Evolutionary conservation across 2,329 filamentous ascomycete species (phyloP).

Genomic region (Magnaporthales sp.): DNA sequence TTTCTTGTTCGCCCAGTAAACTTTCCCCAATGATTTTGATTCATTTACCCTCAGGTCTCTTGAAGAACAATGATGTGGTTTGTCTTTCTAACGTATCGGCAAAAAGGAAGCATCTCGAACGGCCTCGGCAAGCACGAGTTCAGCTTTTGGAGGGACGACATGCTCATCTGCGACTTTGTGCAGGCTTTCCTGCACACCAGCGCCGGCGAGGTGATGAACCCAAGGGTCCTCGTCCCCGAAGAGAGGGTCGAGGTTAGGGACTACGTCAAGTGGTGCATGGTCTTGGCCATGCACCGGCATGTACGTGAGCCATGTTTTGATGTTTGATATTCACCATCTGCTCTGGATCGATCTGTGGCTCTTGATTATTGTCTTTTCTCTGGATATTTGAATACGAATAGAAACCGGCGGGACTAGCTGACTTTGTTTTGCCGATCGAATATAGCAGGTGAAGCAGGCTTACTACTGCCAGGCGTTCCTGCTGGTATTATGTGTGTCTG

Average conservation of each 20-base stretch:
- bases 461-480: background rate
- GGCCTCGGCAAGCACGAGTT: background rate
- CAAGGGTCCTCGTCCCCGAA: background rate
- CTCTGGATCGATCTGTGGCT: too few species aligned
- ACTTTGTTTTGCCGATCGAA: background rate
- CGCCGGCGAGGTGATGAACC: background rate
- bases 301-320: background rate
- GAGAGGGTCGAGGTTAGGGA: background rate
- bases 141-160: background rate
- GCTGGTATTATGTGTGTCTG: background rate
- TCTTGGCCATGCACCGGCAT: background rate
- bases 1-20: background rate
- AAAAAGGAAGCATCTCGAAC: background rate
- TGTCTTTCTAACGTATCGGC: background rate
- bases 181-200: background rate
- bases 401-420: too few species aligned
- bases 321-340: too few species aligned
- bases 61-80: too few species aligned
- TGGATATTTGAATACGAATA: too few species aligned
- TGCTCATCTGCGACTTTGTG: background rate
- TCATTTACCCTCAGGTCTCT: too few species aligned
- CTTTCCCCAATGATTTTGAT: too few species aligned
- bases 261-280: background rate
- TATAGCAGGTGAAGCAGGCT: background rate
- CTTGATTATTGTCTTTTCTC: too few species aligned